Conservation (phyloP, 2,329 filamentous ascomycete species). For the Colletotrichum gigasporum region DNA sequence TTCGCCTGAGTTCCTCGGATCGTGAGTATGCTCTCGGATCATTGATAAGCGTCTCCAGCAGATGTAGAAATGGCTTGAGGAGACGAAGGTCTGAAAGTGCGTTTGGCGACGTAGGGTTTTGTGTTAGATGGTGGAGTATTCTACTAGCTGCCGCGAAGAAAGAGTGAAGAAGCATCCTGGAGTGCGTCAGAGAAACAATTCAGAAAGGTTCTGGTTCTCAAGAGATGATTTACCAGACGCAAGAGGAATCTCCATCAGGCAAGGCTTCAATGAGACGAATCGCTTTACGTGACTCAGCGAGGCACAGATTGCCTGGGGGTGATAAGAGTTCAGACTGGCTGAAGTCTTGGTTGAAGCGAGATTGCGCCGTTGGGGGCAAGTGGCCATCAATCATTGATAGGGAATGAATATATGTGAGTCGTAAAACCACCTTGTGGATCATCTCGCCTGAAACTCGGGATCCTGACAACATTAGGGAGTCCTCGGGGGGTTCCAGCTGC, state of each 20-base stretch:
- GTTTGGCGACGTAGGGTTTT: slow-evolving; percentile 17
- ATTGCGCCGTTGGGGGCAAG: slow-evolving; percentile 22
- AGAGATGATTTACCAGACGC: neutral
- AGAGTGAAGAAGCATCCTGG: slow-evolving; percentile 1
- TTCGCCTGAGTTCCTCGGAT: neutral
- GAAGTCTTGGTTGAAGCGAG: neutral
- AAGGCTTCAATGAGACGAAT: slow-evolving; percentile 36
- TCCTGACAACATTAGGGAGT: slow-evolving; percentile 18
- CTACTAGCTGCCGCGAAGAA: slow-evolving; percentile 32
- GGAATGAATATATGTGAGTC: slow-evolving; percentile 38
- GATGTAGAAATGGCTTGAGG: slow-evolving; percentile 3
- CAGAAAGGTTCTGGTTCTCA: neutral
- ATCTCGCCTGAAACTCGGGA: slow-evolving; percentile 33
- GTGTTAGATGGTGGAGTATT: slow-evolving; percentile 25
- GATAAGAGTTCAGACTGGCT: neutral
- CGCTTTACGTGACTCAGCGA: slow-evolving; percentile 38
- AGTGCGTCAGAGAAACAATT: neutral
- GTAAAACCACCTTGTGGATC: slow-evolving; percentile 37
- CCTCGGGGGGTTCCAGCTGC: neutral
- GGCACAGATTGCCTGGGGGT: slow-evolving; percentile 29
- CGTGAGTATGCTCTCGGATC: neutral
- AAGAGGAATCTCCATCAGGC: slow-evolving; percentile 35
- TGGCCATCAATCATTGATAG: slow-evolving; percentile 36
- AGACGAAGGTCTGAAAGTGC: slow-evolving; percentile 20
- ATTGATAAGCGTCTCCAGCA: neutral